Evolutionary conservation across 768 basidiomycete species (phyloP).

Genomic region (Boletus huronensis): DNA sequence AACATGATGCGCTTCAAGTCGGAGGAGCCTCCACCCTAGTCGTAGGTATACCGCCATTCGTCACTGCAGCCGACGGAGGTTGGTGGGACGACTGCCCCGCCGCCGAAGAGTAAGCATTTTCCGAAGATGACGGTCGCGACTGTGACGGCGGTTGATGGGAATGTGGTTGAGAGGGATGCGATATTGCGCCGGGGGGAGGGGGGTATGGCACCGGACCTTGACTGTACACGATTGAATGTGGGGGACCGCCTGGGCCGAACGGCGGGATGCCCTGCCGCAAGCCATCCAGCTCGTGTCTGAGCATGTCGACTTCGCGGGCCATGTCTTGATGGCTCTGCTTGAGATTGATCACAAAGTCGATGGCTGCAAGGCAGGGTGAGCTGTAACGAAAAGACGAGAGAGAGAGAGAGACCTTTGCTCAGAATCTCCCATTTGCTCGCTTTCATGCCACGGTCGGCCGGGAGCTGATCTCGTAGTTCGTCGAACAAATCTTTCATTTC

Average conservation of each 20-base stretch:
- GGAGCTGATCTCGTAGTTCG: constrained; percentile 89
- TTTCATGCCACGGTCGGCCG: constrained; percentile 91
- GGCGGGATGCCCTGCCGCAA: constrained; percentile 56
- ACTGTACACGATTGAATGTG: constrained; percentile 49
- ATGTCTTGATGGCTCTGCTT: constrained; percentile 77
- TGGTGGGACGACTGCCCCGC: constrained; percentile 33
- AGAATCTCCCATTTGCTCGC: constrained; percentile 99
- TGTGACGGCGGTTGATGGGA: constrained; percentile 33
- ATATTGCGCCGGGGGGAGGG: constrained; percentile 43
- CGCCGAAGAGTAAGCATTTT: constrained; percentile 50
- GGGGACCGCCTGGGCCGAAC: constrained; percentile 48
- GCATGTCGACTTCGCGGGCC: constrained; percentile 72
- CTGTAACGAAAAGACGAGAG: not conserved
- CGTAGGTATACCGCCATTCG: constrained; percentile 38
- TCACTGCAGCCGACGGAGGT: constrained; percentile 32
- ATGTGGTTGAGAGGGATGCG: constrained; percentile 37
- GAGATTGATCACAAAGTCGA: constrained; percentile 80
- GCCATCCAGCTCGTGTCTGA: constrained; percentile 70
- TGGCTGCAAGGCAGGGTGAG: constrained; percentile 47
- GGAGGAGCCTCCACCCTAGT: constrained; percentile 44
- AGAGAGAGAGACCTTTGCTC: constrained; percentile 70
- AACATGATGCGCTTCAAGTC: constrained; percentile 24
- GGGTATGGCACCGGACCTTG: constrained; percentile 48
- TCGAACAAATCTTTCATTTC: constrained; percentile 99
- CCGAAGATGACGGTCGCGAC: constrained; percentile 61